phyloP scores from a whole-genome alignment of 768 basidiomycete genomes.

The Hygrocybe punicea region DNA sequence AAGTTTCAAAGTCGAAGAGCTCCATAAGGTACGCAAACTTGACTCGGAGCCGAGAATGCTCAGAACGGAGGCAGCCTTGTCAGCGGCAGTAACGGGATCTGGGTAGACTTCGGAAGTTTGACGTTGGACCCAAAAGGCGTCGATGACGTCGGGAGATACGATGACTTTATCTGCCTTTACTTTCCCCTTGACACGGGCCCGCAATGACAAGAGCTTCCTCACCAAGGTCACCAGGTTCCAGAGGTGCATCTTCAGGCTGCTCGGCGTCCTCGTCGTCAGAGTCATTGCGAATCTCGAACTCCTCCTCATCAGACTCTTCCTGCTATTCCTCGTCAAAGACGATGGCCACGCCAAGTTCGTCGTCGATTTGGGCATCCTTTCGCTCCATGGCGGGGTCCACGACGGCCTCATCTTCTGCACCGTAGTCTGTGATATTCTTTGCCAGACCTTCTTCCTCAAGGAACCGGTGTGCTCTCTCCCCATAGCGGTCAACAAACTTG shows the following conservation, averaged over 20 bases:
- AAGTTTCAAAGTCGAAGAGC: constrained; percentile 88
- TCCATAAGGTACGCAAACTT: constrained; percentile 88
- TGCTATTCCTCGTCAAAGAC: constrained; percentile 97
- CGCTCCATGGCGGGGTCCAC: constrained; percentile 77
- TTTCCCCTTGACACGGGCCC: constrained; percentile 44
- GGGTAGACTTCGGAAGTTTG: constrained; percentile 88
- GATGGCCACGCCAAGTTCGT: constrained; percentile 93
- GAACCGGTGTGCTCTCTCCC: too few relatives aligned
- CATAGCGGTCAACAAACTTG: too few relatives aligned
- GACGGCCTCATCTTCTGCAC: constrained; percentile 77
- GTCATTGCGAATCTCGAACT: constrained; percentile 81
- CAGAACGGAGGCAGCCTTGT: constrained; percentile 83
- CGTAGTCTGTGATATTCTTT: constrained; percentile 96
- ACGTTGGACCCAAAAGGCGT: constrained; percentile 98
- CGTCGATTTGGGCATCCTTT: constrained; percentile 88
- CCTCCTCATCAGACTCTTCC: constrained; percentile 88
- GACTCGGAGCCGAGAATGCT: constrained; percentile 84
- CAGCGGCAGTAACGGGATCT: constrained; percentile 90
- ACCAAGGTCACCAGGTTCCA: constrained; percentile 44
- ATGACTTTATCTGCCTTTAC: constrained; percentile 67
- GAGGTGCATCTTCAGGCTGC: constrained; percentile 44
- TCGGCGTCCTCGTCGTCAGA: constrained; percentile 74
- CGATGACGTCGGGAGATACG: constrained; percentile 86
- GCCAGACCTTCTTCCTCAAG: too few relatives aligned
- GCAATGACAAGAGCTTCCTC: constrained; percentile 76